Evolutionary conservation across 306 rosid genomes (phyloP).

Genomic region (Rubus idaeus): DNA sequence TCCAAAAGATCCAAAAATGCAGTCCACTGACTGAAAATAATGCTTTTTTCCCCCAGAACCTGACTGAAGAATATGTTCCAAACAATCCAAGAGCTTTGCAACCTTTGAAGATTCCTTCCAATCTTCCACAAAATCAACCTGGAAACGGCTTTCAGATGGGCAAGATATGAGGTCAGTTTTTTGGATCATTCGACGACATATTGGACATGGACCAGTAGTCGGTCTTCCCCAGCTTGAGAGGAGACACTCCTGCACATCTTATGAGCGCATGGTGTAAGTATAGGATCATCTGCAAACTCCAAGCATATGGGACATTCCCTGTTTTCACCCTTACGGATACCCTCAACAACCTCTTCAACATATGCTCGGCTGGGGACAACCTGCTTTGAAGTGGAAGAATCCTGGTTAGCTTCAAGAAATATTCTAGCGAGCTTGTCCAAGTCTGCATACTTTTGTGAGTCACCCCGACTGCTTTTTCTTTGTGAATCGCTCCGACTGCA

Average conservation of each 20-base stretch:
- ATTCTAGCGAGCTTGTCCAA: constrained; percentile 55
- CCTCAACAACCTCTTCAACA: constrained; percentile 62
- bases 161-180: constrained; percentile 58
- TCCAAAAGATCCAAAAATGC: constrained; percentile 73
- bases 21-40: constrained; percentile 89
- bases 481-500: constrained; percentile 52
- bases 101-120: constrained; percentile 82
- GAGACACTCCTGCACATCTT: constrained; percentile 84
- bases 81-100: constrained; percentile 59
- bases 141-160: constrained; percentile 62
- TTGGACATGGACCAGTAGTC: constrained; percentile 58
- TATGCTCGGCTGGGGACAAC: constrained; percentile 48
- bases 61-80: constrained; percentile 39
- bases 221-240: constrained; percentile 66
- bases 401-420: constrained; percentile 43
- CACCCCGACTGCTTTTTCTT: constrained; percentile 35
- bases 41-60: constrained; percentile 61
- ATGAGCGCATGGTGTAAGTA: constrained; percentile 87
- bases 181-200: constrained; percentile 55
- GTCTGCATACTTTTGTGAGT: constrained; percentile 48
- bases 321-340: constrained; percentile 54
- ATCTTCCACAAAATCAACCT: constrained; percentile 62
- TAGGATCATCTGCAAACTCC: constrained; percentile 91
- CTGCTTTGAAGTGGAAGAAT: constrained; percentile 30
- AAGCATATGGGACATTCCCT: constrained; percentile 75